Evolutionary conservation across 352 stramenopile species (phyloP), one percentile per base, ranked within the genome.

Genomic region (Phytophthora litchii): DNA sequence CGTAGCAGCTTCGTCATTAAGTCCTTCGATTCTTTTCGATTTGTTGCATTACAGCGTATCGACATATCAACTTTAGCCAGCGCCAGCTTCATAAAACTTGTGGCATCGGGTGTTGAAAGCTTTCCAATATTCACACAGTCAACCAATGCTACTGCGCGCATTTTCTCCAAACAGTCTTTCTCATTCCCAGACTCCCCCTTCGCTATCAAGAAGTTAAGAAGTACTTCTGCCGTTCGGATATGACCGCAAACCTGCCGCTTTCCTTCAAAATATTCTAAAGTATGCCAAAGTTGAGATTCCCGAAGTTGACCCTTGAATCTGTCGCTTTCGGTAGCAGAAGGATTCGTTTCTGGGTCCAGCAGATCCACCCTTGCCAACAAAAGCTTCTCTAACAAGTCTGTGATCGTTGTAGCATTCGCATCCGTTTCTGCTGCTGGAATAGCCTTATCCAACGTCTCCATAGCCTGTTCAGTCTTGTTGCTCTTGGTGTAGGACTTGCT

Each of bases 201-300:
- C 6, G 41, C 35, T 52, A 42, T 21, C 21, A 85, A 53, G 2
- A 72, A 48, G 31, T 52, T 55, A 23, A 79, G 42, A 1, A 80
- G 52, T 13, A 66, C 64, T 21, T 72, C 60, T 23, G 66, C 52
- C 13, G 73, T 58, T n/a, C 76, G 75, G 47, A 90, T 35, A 16
- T 80, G 69, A 8, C 78, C 74, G 19, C 60, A 76, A 21, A 84
- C 56, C 12, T 62, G 50, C 5, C 61, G 71, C 46, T 83, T 85
- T 13, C 62, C 51, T n/a, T 73, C 66, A 59, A 89, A 89, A 52
- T 82, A 80, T 20, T 78, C 63, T n/a, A 80, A 63, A 13, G 53
- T 62, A 14, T 56, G 51, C 62, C 63, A 75, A 20, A 87, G 64
- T 41, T 83, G 70, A 3, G 37, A 48, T 37, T 68, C 61, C 9